Conservation (phyloP, 331 rosid species). For the Stylosanthes scabra region DNA sequence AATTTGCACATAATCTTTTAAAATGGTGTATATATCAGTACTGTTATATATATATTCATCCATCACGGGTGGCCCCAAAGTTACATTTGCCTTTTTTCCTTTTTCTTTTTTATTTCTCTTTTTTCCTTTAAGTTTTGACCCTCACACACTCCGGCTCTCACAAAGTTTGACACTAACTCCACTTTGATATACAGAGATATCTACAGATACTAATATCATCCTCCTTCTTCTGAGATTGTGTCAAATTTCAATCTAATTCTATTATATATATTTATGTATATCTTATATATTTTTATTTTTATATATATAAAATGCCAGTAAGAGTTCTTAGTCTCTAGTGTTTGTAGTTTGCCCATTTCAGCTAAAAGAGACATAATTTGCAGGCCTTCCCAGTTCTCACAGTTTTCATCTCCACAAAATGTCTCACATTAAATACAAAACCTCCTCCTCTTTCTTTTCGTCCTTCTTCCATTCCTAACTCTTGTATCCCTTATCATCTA, state of each 20-base stretch:
- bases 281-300: no score
- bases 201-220: background rate
- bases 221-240: no score
- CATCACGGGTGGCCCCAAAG: background rate
- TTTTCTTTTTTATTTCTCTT: background rate
- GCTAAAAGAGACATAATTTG: constrained; percentile 17
- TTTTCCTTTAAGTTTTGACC: background rate
- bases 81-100: background rate
- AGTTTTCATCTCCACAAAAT: constrained; percentile 6
- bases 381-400: constrained; percentile 38
- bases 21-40: no score
- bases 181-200: constrained; percentile 3
- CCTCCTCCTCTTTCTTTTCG: constrained; percentile 29
- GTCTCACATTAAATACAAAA: background rate
- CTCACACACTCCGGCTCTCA: background rate
- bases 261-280: no score
- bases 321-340: background rate
- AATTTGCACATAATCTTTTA: no score
- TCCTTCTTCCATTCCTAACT: constrained; percentile 7
- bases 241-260: no score
- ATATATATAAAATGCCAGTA: no score
- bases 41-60: background rate
- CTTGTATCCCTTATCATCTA: background rate
- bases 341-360: background rate
- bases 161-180: background rate